Evolutionary conservation across 176 grass and related monocot genomes (phyloP), one percentile per base, ranked within the genome.

Genomic region (Oryza rufipogon): DNA sequence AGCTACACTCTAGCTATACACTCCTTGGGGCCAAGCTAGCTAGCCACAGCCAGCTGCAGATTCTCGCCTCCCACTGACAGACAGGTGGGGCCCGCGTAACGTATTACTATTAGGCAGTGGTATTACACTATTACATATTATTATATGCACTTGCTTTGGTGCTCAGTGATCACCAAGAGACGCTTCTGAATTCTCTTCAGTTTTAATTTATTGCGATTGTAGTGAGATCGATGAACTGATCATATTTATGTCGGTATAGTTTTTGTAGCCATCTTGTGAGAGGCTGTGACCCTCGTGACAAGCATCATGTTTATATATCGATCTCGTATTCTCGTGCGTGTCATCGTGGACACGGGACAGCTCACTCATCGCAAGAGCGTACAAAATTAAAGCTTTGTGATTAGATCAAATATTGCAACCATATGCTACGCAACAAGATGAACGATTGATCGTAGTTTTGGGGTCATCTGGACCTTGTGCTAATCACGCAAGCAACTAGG

Each of bases 391-490:
- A 4, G 17, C 19, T 7, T 28, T 30, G 33, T 44, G 68, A 72
- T 63, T 72, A 11, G 22, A 71, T 81, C 67, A 32, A 28, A 41
- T 45, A 19, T 4, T 32, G 30, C 30, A 32, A 32, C 30, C 30
- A 32, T 2, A 42, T 41, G 11, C 80, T 30, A 82, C 22, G 68
- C 68, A 82, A 64, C 80, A 47, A 64, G 54, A 83, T 73, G 13
- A 63, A 30, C 38, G 25, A 45, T 33, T 70, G 45, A 39, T 52
- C 30, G 2, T 13, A 76, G 11, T 13, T 60, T 76, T 60, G 15
- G 74, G 74, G 20, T 41, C n/a, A 39, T 41, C 9, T 39, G 15
- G 73, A 19, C 16, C 26, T 19, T 74, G 6, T 17, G 5, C 52
- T 51, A 23, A 20, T 16, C 28, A 56, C 52, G 52, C 52, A 61